These are phyloP conservation scores for Ophiostoma ips DNA, from an alignment of 2,329 filamentous ascomycete species.

Conservation along the genomic window DNA sequence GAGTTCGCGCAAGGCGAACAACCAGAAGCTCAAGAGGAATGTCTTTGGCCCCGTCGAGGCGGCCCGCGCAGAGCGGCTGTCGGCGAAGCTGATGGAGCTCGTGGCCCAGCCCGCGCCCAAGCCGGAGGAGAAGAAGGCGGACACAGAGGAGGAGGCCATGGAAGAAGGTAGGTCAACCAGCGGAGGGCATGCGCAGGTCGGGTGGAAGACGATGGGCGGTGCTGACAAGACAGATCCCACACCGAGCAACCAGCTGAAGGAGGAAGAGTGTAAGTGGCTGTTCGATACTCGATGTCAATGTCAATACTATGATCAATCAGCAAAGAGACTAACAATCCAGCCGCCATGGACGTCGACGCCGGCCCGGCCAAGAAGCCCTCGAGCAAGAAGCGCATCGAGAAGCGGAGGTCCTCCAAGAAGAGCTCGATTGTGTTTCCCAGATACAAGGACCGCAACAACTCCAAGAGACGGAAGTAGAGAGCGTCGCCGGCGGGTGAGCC, in stretches of 20 bases:
- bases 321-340: conserved; percentile 5
- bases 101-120: conserved; percentile 39
- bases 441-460: conserved; percentile 37
- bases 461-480: conserved; percentile 25
- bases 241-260: conserved; percentile 9
- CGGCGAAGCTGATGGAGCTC: conserved; percentile 71
- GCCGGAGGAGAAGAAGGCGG: conserved; percentile 21
- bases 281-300: too few relatives aligned
- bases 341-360: conserved; percentile 45
- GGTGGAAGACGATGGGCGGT: too few relatives aligned
- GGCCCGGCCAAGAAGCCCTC: conserved; percentile 26
- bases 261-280: conserved; percentile 7
- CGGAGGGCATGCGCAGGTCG: conserved; percentile 16
- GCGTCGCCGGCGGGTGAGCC: too few relatives aligned
- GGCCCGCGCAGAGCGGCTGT: conserved; percentile 69
- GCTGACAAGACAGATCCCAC: conserved; percentile 5
- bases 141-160: conserved; percentile 22
- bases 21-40: conserved; percentile 60
- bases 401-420: conserved; percentile 38
- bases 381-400: conserved; percentile 40
- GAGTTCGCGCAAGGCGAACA: conserved; percentile 70
- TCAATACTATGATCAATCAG: background rate
- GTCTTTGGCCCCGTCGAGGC: conserved; percentile 75
- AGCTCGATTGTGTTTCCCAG: conserved; percentile 46
- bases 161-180: conserved; percentile 32